phyloP scores from a whole-genome alignment of 441 rosid genomes.

The Euphorbia corollata region DNA sequence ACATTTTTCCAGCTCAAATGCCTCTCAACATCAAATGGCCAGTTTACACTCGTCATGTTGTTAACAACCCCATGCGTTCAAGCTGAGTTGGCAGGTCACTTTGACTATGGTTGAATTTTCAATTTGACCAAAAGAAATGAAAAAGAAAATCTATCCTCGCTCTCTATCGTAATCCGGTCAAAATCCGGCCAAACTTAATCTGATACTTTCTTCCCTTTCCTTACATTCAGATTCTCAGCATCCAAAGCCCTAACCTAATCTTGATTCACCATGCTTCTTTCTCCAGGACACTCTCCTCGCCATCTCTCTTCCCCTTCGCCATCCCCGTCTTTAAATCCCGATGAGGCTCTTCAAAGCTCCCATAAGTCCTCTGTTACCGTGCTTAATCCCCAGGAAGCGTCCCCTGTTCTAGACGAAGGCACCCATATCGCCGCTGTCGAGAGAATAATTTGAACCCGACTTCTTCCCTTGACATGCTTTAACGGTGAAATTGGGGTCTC shows the following conservation, averaged over 20 bases:
- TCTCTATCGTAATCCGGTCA: no score
- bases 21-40: no score
- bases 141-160: no score
- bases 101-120: no score
- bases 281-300: conserved; percentile 93
- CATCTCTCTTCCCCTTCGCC: conserved; percentile 66
- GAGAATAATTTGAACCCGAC: conserved; percentile 89
- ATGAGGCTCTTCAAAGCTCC: conserved; percentile 27
- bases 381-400: conserved; percentile 41
- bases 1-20: no score
- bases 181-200: no score
- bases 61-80: no score
- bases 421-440: conserved; percentile 73
- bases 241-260: background rate
- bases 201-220: no score
- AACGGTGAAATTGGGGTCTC: conserved; percentile 78
- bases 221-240: background rate
- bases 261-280: conserved; percentile 50
- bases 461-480: conserved; percentile 85
- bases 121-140: no score
- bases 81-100: no score
- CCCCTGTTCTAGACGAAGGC: conserved; percentile 77
- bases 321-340: conserved; percentile 37
- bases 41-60: no score
- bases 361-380: conserved; percentile 24